Base-by-base conservation (phyloP, 108 stramenopile genomes). In the Discostella stelligeroides region DNA sequence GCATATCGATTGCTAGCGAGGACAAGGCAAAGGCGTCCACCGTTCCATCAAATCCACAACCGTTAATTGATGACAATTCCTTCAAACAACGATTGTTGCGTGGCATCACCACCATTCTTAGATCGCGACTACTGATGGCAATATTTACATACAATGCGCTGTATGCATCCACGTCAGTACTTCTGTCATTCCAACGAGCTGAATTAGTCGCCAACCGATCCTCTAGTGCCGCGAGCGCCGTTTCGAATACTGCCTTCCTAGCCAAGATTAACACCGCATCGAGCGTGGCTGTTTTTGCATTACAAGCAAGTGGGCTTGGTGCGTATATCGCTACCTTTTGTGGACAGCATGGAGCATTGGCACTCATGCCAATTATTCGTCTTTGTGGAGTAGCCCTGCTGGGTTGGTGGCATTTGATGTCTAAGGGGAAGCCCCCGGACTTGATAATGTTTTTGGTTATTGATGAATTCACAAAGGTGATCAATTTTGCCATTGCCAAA, bases 81-180 rank as follows among this genome's bases (percentile, higher is more conserved):
- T 95, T 93, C 82, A 87, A 85, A 57, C 88, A 92, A 67, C 72
- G 95, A 43, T 75, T 95, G 39, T 60, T 92, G 15, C 89, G 92
- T 53, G 92, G 92, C 10, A 66, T 90, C 27, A 93, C 85, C 5
- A 93, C 92, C 28, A 95, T 95, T 64, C 63, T 95, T n/a, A 66
- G 83, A 42, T 90, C 89, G 14, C 86, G 88, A 27, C 79, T 95
- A 10, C 78, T 95, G 29, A 92, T 95, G 90, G 76, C 91, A 46
- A 95, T 93, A 50, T 95, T 95, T 63, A 95, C 92, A 27, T 95
- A 95, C 82, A 95, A 95, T 82, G 95, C 95, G 7, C 80, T 95
- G 12, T 92, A 82, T 67, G 89, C 95, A 42, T 84, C 87, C 18
- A 90, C 92, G 14, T 88, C 82, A 4, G 87, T 88, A 28, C 64